Base-by-base conservation (phyloP, 73 alveolate species). In the Paramecium biaurelia region DNA sequence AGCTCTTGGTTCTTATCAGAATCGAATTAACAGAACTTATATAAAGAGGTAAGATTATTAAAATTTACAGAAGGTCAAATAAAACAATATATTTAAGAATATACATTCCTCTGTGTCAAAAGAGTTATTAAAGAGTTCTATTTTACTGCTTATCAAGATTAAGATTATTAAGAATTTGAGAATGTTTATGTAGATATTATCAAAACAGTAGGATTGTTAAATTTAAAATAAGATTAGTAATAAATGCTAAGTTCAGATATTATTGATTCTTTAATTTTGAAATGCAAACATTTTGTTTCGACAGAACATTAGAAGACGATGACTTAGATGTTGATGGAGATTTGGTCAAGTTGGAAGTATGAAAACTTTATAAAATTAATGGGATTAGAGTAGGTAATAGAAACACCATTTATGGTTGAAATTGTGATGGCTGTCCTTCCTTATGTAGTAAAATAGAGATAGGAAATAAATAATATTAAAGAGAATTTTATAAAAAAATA, bases 381-480 rank as follows among this genome's bases (percentile, higher is more conserved):
- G 87, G 34, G 26, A 1, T 74, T 74, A 18, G 59, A 74, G 20
- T 21, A 28, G n/a, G 32, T 74, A 0, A 21, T 74, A 32, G 87
- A 35, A 32, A 74, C 87, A 14, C 59, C 59, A 74, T 74, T 74
- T 38, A 74, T 74, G 58, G 37, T 74, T 10, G 87, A 74, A 34
- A 74, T 74, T 35, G 87, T 74, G 18, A 35, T 74, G 57, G 67
- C 34, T 6, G 87, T 74, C 12, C 58, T 74, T 11, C 87, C 87
- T 21, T 24, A 74, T 30, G 47, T 74, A 38, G 47, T 74, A 3
- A 74, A 74, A 9, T 74, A 74, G 28, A 35, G 47, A 18, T 30
- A 34, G 30, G 47, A 53, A 18, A 53, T 53, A 18, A 53, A 53
- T 53, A 53, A 53, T 53, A 53, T 53, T 5, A 53, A 53, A 35